phyloP scores from a whole-genome alignment of 371 early-diverging fungal genomes.

The Haplosporangium sp. region DNA sequence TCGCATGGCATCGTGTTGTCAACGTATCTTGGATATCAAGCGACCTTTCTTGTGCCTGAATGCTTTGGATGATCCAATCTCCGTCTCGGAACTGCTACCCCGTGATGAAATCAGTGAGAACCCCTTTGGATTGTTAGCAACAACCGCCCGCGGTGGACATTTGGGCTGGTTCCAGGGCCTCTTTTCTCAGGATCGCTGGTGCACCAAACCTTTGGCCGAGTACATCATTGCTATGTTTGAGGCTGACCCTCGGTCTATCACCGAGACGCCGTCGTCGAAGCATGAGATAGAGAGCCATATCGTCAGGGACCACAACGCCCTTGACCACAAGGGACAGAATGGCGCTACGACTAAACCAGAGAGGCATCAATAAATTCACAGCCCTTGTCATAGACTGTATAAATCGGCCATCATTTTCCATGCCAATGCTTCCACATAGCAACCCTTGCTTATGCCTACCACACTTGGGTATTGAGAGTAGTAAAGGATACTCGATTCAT shows the following conservation, averaged over 20 bases:
- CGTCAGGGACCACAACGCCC: not conserved
- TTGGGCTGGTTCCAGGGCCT: slow-evolving; percentile 91
- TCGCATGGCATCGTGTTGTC: slow-evolving; percentile 76
- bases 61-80: slow-evolving; percentile 94
- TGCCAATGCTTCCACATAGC: no score
- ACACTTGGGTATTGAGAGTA: no score
- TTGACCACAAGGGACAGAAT: not conserved
- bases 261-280: slow-evolving; percentile 21
- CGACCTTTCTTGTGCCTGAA: slow-evolving; percentile 87
- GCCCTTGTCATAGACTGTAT: not conserved
- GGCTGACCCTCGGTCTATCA: slow-evolving; percentile 30
- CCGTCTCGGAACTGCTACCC: slow-evolving; percentile 78
- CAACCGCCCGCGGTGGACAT: slow-evolving; percentile 92
- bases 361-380: not conserved
- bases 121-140: slow-evolving; percentile 87
- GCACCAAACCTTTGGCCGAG: slow-evolving; percentile 73
- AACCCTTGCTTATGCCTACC: no score
- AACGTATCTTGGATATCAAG: slow-evolving; percentile 77
- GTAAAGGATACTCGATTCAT: no score
- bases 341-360: slow-evolving; percentile 16
- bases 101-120: slow-evolving; percentile 78
- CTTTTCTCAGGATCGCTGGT: slow-evolving; percentile 68
- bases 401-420: no score
- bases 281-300: slow-evolving; percentile 15
- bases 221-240: slow-evolving; percentile 75